Conservation (phyloP, 2,329 filamentous ascomycete species). For the Pseudocercospora pini-densiflorae region DNA sequence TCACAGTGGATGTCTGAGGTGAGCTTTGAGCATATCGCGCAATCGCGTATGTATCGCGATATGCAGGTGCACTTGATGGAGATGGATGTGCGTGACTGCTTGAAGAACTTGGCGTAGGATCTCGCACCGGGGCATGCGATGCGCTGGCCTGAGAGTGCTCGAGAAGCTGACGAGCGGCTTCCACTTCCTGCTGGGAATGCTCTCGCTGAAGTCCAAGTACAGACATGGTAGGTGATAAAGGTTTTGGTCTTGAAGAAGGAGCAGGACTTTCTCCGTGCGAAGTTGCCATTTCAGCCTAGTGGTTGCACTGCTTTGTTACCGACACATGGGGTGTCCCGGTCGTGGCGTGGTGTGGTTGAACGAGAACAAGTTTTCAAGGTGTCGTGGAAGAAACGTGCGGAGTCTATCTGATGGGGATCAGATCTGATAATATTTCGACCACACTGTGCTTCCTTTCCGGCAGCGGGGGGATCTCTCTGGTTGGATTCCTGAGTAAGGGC, state of each 20-base stretch:
- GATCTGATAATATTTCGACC: not conserved
- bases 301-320: constrained; percentile 11
- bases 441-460: constrained; percentile 3
- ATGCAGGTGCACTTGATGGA: constrained; percentile 1
- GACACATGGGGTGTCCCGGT: constrained; percentile 16
- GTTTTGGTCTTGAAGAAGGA: constrained; percentile 18
- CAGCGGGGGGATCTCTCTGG: not conserved
- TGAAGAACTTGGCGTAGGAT: not conserved
- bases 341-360: constrained; percentile 12
- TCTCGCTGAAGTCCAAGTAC: constrained; percentile 33
- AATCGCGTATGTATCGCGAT: constrained; percentile 13
- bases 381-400: constrained; percentile 16
- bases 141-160: constrained; percentile 48
- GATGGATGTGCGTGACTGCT: constrained; percentile 13
- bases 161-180: constrained; percentile 55
- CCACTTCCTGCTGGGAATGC: constrained; percentile 55
- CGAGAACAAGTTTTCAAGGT: not conserved
- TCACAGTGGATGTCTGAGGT: constrained; percentile 15
- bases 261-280: constrained; percentile 11
- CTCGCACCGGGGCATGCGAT: constrained; percentile 22
- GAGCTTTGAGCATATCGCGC: constrained; percentile 19
- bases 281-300: constrained; percentile 20
- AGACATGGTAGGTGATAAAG: constrained; percentile 27
- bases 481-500: not conserved
- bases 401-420: constrained; percentile 24